Conservation (phyloP, 2,329 filamentous ascomycete genomes). For the Cercospora sojina region DNA sequence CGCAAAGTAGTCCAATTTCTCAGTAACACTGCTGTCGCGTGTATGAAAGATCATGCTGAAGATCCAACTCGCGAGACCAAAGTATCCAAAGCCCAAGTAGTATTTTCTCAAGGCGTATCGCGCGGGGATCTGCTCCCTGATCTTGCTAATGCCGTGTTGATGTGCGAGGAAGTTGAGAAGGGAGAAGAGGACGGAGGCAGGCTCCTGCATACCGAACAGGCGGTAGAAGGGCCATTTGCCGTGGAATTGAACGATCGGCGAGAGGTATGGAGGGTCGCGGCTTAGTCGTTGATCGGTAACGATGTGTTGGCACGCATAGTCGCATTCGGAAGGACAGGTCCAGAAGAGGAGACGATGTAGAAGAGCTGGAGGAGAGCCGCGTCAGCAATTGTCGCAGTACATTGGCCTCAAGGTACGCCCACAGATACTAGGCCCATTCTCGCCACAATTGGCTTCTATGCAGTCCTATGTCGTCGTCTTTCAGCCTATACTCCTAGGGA, state of each 20-base stretch:
- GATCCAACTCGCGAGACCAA: constrained; percentile 79
- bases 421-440: constrained; percentile 69
- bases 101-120: constrained; percentile 75
- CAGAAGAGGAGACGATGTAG: constrained; percentile 85
- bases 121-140: constrained; percentile 68
- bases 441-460: constrained; percentile 72
- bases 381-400: not conserved
- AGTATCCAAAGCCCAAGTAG: constrained; percentile 76
- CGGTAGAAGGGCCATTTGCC: constrained; percentile 98
- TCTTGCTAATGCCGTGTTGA: constrained; percentile 67
- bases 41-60: constrained; percentile 92
- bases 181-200: constrained; percentile 89
- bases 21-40: constrained; percentile 78
- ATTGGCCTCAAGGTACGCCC: constrained; percentile 41
- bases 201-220: constrained; percentile 89
- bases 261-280: constrained; percentile 61
- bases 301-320: constrained; percentile 96
- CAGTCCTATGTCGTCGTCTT: constrained; percentile 62
- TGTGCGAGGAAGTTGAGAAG: constrained; percentile 89
- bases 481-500: constrained; percentile 1
- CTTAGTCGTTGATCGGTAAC: constrained; percentile 71
- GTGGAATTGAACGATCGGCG: constrained; percentile 84
- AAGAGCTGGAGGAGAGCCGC: constrained; percentile 58
- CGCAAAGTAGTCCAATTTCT: constrained; percentile 94
- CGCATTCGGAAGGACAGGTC: constrained; percentile 91